Conservation (phyloP, 1,284 basidiomycete species). For the Hypsizygus ulmarius region DNA sequence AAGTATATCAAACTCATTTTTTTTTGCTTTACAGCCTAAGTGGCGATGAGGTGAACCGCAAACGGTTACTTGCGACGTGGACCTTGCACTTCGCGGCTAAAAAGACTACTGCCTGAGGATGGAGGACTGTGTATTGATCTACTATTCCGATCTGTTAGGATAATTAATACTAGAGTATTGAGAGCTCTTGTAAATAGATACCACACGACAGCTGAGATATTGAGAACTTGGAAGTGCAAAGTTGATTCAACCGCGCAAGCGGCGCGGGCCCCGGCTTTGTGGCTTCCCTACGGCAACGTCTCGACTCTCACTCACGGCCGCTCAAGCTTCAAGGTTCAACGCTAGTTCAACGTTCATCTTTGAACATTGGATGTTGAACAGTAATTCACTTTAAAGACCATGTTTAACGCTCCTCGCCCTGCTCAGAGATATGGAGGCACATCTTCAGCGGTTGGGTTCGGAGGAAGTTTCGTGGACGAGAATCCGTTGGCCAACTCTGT, state of each 20-base stretch:
- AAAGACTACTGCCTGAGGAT: conserved; percentile 35
- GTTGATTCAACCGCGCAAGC: background rate
- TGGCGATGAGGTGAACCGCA: conserved; percentile 70
- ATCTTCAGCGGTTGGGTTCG: conserved; percentile 51
- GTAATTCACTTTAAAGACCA: conserved; percentile 6
- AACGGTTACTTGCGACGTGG: conserved; percentile 73
- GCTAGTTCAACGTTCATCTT: too few relatives aligned
- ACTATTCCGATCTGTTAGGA: background rate
- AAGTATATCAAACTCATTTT: background rate
- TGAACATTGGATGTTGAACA: background rate
- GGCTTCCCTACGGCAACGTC: too few relatives aligned
- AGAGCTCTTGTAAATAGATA: conserved; percentile 18
- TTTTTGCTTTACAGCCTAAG: conserved; percentile 50
- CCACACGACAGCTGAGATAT: conserved; percentile 4
- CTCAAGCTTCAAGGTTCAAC: too few relatives aligned
- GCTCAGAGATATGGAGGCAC: conserved; percentile 61
- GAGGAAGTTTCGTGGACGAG: conserved; percentile 71
- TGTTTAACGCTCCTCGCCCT: conserved; percentile 79
- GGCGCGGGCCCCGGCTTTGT: background rate
- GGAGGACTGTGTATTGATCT: conserved; percentile 24
- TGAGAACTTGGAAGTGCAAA: too few relatives aligned
- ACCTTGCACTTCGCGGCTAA: conserved; percentile 84
- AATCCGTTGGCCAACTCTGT: conserved; percentile 73
- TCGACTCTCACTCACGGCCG: too few relatives aligned
- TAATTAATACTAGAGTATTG: conserved; percentile 9